A percentile compares a stretch with the other conserved stretches of the same genome.
phyloP scores from a whole-genome alignment of 441 rosid genomes.

The Croton laevigatus region DNA sequence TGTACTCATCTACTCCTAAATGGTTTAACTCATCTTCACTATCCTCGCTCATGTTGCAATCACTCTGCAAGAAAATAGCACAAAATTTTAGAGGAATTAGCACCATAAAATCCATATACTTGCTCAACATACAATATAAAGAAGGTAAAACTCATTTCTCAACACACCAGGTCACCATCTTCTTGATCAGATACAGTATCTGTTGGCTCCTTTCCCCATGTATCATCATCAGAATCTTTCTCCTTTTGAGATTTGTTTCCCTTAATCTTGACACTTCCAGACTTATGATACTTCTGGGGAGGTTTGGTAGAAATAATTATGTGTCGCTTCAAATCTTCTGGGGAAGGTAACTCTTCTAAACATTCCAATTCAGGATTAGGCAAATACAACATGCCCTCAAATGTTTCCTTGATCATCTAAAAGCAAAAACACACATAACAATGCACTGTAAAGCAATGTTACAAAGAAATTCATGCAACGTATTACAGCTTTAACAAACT shows the following conservation, averaged over 20 bases:
- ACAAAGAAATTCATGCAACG: no score
- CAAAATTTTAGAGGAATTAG: slow-evolving; percentile 6
- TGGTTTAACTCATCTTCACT: slow-evolving; percentile 49
- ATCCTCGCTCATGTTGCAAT: slow-evolving; percentile 30
- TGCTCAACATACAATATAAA: slow-evolving; percentile 1
- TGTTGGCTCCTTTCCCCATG: slow-evolving; percentile 62
- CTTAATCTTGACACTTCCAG: slow-evolving; percentile 40
- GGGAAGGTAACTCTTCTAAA: slow-evolving; percentile 78
- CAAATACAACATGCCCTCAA: slow-evolving; percentile 64
- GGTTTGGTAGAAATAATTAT: slow-evolving; percentile 88
- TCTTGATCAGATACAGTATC: slow-evolving; percentile 27
- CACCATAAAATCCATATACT: background rate
- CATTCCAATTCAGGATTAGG: slow-evolving; percentile 69
- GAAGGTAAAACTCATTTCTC: background rate
- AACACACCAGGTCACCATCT: slow-evolving; percentile 57
- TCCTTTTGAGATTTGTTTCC: slow-evolving; percentile 35
- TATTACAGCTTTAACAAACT: no score
- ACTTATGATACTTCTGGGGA: slow-evolving; percentile 71
- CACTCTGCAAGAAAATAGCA: slow-evolving; percentile 38
- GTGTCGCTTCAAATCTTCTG: slow-evolving; percentile 54
- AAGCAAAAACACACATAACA: slow-evolving; percentile 20
- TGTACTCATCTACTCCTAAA: slow-evolving; percentile 47
- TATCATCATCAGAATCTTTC: slow-evolving; percentile 63
- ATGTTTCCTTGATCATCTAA: slow-evolving; percentile 68
- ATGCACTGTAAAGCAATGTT: no score